Evolutionary conservation across 2,329 filamentous ascomycete species (phyloP).

Genomic region (Trichoderma atrobrunneum): DNA sequence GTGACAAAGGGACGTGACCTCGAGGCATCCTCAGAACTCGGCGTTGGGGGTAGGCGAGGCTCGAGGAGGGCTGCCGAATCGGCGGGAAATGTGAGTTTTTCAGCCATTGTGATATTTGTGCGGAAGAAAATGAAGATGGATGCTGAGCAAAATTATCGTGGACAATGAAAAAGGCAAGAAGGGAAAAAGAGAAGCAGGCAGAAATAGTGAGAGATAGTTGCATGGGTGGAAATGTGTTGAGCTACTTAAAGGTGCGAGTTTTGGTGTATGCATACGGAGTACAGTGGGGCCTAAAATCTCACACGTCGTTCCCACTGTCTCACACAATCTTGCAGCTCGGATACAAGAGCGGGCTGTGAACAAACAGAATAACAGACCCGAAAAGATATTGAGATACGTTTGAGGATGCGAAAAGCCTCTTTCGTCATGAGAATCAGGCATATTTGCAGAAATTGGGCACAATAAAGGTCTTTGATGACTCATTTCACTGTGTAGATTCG

Average conservation of each 20-base stretch:
- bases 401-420: neutral
- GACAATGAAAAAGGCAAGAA: too few species aligned
- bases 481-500: neutral
- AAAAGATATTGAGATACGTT: neutral
- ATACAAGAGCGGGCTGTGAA: too few species aligned
- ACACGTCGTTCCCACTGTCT: neutral
- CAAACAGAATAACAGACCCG: neutral
- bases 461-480: neutral
- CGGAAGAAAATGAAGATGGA: neutral
- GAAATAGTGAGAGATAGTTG: neutral
- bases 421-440: neutral
- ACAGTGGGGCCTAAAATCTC: neutral
- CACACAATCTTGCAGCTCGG: neutral
- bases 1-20: constrained; percentile 58
- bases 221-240: neutral
- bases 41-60: constrained; percentile 32
- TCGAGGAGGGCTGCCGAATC: constrained; percentile 34
- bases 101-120: constrained; percentile 30
- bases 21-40: neutral
- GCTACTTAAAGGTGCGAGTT: neutral
- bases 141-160: too few species aligned
- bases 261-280: neutral
- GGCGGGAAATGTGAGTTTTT: constrained; percentile 34
- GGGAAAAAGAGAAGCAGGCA: neutral
- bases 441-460: neutral